Conservation (phyloP, 164 flowering plant species). For the Liriodendron chinense region DNA sequence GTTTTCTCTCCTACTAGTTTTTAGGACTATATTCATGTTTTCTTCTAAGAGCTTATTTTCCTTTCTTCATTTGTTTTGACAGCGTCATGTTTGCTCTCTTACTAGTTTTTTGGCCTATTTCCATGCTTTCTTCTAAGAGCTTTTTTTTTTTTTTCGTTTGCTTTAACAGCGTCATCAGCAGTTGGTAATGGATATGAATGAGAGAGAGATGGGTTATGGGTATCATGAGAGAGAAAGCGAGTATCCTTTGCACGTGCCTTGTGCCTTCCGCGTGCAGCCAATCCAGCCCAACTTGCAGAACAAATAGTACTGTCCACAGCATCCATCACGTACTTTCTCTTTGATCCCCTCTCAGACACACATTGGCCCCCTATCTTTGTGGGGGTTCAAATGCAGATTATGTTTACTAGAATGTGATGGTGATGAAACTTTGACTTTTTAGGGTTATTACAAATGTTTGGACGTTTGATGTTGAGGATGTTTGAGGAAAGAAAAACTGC, state of each 20-base stretch:
- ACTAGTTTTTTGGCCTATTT: background rate
- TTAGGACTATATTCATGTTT: background rate
- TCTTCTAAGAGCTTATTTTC: background rate
- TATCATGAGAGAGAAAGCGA: slow-evolving; percentile 29
- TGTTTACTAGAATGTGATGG: background rate
- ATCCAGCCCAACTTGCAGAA: slow-evolving; percentile 63
- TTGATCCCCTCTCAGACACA: background rate
- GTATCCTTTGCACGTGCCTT: slow-evolving; percentile 39
- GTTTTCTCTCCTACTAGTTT: too few species aligned
- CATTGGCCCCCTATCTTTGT: background rate
- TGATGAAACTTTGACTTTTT: too few species aligned
- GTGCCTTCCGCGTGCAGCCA: slow-evolving; percentile 62
- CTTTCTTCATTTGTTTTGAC: background rate
- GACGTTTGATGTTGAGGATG: too few species aligned
- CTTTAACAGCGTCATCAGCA: slow-evolving; percentile 34
- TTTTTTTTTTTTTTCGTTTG: background rate
- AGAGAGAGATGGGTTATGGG: slow-evolving; percentile 32
- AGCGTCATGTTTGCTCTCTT: too few species aligned
- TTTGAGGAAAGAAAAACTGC: too few species aligned
- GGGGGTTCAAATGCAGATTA: background rate
- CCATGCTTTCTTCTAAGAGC: background rate
- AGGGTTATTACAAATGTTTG: too few species aligned
- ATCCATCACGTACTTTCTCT: background rate
- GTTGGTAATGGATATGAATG: slow-evolving; percentile 26
- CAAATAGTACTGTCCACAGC: background rate